phyloP scores from a whole-genome alignment of 2,329 filamentous ascomycete species.

The Neodidymelliopsis sp. region DNA sequence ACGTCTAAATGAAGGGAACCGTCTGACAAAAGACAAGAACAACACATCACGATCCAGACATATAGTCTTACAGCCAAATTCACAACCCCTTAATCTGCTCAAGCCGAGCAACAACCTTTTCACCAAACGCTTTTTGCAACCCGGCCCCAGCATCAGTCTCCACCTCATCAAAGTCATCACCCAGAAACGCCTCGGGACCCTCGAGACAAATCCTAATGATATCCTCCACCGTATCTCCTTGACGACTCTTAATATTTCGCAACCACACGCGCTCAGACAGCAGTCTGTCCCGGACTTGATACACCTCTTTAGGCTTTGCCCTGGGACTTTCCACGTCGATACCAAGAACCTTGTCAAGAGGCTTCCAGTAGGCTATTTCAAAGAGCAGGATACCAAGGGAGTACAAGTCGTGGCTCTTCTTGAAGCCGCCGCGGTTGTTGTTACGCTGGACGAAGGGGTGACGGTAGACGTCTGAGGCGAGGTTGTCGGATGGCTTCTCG shows the following conservation, averaged over 20 bases:
- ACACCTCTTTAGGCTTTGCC: conserved; percentile 51
- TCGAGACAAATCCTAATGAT: conserved; percentile 42
- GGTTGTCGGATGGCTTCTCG: conserved; percentile 56
- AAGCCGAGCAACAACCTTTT: conserved; percentile 41
- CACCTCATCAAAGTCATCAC: conserved; percentile 39
- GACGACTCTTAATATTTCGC: conserved; percentile 34
- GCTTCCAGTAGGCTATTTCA: conserved; percentile 63
- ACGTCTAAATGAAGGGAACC: too few species aligned
- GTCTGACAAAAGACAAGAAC: too few species aligned
- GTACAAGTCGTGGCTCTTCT: conserved; percentile 63
- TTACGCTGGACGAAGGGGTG: conserved; percentile 56
- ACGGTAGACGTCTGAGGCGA: conserved; percentile 59
- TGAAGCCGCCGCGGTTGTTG: conserved; percentile 45
- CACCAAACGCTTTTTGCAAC: conserved; percentile 43
- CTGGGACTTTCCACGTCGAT: conserved; percentile 48
- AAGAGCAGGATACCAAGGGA: conserved; percentile 61
- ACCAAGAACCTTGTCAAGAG: conserved; percentile 54
- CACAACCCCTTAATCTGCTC: conserved; percentile 32
- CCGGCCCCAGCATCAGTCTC: conserved; percentile 36
- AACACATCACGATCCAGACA: too few species aligned
- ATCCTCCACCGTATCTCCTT: conserved; percentile 31
- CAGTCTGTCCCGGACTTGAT: conserved; percentile 45
- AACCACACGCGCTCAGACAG: conserved; percentile 28
- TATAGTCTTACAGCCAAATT: conserved; percentile 10
- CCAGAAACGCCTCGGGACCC: conserved; percentile 39